phyloP scores from a whole-genome alignment of 352 stramenopile species.

The Pilasporangium apinafurcum region DNA sequence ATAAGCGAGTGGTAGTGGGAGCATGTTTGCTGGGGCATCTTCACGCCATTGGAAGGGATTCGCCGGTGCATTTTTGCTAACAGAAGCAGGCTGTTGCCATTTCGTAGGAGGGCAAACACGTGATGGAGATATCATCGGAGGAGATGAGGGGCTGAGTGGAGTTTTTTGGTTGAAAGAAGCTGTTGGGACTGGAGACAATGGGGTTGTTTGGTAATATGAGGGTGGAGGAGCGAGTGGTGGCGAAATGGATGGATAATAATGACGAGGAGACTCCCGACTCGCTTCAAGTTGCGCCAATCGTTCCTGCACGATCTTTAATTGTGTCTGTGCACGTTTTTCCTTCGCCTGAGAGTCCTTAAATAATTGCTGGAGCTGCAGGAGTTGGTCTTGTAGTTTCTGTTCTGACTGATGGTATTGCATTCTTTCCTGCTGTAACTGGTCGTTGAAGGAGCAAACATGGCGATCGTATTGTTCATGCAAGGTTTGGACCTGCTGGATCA shows the following conservation, averaged over 20 bases:
- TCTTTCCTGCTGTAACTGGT: slow-evolving; percentile 1
- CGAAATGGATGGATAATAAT: too few relatives aligned
- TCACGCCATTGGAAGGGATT: slow-evolving; percentile 3
- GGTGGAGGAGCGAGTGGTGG: too few relatives aligned
- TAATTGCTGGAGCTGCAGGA: background rate
- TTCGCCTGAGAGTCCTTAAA: background rate
- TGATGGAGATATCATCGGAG: slow-evolving; percentile 1
- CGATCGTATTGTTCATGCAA: background rate
- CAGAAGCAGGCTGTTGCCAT: background rate
- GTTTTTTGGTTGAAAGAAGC: too few relatives aligned
- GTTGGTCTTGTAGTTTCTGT: background rate
- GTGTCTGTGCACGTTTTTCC: background rate
- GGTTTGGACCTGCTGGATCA: slow-evolving; percentile 2
- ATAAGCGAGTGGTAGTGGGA: background rate
- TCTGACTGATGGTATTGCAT: background rate
- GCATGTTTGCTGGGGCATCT: background rate
- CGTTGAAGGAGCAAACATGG: slow-evolving; percentile 1
- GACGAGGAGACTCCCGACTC: too few relatives aligned
- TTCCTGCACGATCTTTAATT: background rate
- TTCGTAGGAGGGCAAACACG: background rate
- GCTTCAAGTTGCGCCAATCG: background rate
- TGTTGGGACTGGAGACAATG: background rate
- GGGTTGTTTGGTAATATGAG: background rate
- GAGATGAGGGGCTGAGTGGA: background rate
- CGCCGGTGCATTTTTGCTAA: background rate